Evolutionary conservation across 73 alveolate genomes (phyloP).

Genomic region (Breviolum minutum): DNA sequence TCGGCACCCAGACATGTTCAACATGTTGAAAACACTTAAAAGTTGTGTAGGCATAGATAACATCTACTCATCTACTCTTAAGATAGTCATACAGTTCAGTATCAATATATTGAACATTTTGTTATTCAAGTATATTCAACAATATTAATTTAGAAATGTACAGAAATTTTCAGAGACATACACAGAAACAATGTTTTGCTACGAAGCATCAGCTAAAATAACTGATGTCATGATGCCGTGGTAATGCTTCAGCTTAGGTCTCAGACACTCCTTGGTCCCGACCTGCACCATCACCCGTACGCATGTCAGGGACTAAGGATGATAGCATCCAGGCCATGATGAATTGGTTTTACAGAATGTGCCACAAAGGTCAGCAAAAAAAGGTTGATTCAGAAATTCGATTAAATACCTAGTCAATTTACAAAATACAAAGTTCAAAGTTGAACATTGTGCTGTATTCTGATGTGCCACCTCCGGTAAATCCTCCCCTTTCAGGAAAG

Average conservation of each 20-base stretch:
- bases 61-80: too few species aligned
- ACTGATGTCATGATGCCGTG: too few species aligned
- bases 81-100: too few species aligned
- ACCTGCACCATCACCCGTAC: conserved; percentile 23
- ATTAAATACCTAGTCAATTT: background rate
- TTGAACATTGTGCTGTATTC: background rate
- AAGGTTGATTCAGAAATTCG: background rate
- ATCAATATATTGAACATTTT: too few species aligned
- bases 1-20: background rate
- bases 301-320: background rate
- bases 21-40: too few species aligned
- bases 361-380: too few species aligned
- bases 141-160: too few species aligned
- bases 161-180: too few species aligned
- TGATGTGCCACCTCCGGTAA: background rate
- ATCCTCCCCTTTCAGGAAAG: background rate
- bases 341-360: background rate
- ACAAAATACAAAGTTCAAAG: background rate
- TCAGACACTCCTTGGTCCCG: conserved; percentile 42
- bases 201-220: too few species aligned
- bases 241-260: background rate
- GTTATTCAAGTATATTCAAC: too few species aligned
- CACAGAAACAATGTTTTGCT: too few species aligned
- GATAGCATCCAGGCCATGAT: background rate
- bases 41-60: too few species aligned